Conservation (phyloP, 1,139 yeast species). For the Tardiomyces blankii region DNA sequence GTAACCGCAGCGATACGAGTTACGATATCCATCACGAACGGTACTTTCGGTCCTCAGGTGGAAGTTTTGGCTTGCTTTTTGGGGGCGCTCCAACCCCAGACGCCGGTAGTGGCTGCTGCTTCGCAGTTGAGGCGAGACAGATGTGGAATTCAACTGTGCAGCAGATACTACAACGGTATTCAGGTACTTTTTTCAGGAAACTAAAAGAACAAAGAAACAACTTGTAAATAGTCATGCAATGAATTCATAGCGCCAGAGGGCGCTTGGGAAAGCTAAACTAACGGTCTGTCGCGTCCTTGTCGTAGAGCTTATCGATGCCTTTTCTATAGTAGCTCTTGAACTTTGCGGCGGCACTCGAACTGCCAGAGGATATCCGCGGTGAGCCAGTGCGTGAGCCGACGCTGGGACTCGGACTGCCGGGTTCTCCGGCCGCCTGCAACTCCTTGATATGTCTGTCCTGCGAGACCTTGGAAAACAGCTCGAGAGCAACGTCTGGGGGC, state of each 20-base stretch:
- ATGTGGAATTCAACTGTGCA: no score
- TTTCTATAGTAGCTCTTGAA: conserved; percentile 15
- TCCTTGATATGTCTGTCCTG: not conserved
- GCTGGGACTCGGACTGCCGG: not conserved
- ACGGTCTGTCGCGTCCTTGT: conserved; percentile 6
- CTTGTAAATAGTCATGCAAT: not conserved
- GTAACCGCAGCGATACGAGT: not conserved
- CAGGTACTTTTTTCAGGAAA: no score
- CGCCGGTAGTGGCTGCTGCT: no score
- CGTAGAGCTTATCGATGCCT: conserved; percentile 13
- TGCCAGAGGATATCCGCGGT: not conserved
- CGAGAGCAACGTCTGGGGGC: conserved; percentile 46
- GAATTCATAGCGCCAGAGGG: not conserved
- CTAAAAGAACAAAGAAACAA: no score
- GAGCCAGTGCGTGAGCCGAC: not conserved
- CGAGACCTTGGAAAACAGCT: conserved; percentile 33
- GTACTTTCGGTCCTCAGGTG: no score
- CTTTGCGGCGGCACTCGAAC: conserved; percentile 3
- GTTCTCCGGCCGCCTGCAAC: not conserved
- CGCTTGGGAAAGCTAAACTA: conserved; percentile 1
- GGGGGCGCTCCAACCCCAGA: no score
- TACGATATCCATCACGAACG: not conserved
- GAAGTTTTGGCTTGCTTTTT: no score
- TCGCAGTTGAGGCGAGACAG: no score
- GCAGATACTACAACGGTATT: no score